Evolutionary conservation across 805 yeast genomes (phyloP), one percentile per base, ranked within the genome.

Genomic region (Gaillardinia entomophila): DNA sequence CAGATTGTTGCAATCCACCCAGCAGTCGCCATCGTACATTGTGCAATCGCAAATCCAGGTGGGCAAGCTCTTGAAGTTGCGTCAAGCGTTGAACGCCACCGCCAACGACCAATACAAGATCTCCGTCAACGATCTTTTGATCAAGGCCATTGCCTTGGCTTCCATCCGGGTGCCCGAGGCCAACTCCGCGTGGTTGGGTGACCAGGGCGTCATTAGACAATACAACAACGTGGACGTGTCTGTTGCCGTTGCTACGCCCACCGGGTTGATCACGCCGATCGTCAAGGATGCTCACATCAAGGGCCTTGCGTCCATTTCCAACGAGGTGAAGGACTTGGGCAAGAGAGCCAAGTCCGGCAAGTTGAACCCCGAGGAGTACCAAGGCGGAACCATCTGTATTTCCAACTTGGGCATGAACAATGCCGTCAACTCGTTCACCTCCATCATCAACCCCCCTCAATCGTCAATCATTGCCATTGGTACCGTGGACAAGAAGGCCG

Each of bases 391-490:
- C 49, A 86, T 92, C 63, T 88, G 97, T 61, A 90, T 92, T 56
- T 92, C 97, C 46, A 92, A 92, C 82, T 73, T 92, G 74, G 99
- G 99, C 59, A 92, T 92, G 98, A 92, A 92, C 79, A 77, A 69
- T 37, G 97, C 98, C 35, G 97, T 90, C 29, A 73, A 79, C 44
- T 55, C 82, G 58, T 92, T 92, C 79, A 90, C 98, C 19, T 90
- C 98, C 24, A 92, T 92, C 65, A 81, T 92, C 62, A 92, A 92
- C 77, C 97, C 96, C 42, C 99, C 99, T 34, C 98, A 90, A 68
- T 74, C 89, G 32, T 80, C 96, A 31, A 92, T 92, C 53, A 66
- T 92, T 51, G 98, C 99, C 41, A 76, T 92, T 49, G 96, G 96
- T 52, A 90, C 98, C 24, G 79, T 82, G 40, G 87, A 83, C 60